A percentile compares a stretch with the other conserved stretches of the same genome.
Conservation (phyloP, 169 alveolate species). For the Eimeria sp. region DNA sequence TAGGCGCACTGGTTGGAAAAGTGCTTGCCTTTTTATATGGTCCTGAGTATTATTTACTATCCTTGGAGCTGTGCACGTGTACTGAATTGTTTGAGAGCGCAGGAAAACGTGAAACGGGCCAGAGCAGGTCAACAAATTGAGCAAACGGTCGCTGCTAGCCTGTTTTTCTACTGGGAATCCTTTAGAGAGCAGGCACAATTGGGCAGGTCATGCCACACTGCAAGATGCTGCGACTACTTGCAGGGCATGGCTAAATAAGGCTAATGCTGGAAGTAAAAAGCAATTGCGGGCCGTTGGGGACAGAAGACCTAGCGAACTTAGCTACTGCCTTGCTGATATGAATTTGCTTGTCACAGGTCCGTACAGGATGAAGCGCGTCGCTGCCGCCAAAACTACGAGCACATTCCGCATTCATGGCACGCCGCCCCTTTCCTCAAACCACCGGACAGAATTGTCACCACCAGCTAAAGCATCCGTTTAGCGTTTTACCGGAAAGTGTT, state of each 20-base stretch:
- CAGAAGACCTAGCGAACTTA: neutral
- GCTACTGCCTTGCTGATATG: neutral
- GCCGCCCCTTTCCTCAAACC: neutral
- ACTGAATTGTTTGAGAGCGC: neutral
- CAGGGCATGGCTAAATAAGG: neutral
- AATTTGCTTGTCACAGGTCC: neutral
- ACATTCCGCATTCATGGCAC: neutral
- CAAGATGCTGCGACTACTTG: neutral
- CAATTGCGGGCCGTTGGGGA: neutral
- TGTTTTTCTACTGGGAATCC: neutral
- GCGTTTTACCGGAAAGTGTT: neutral
- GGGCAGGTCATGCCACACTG: neutral
- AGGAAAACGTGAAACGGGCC: neutral
- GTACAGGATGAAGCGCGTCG: constrained; percentile 58
- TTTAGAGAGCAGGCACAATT: neutral
- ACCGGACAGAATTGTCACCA: neutral
- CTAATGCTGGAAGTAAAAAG: neutral
- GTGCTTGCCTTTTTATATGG: constrained; percentile 55
- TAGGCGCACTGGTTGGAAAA: neutral
- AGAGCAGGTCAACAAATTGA: neutral
- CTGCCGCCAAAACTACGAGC: constrained; percentile 23
- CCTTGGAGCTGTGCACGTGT: constrained; percentile 40
- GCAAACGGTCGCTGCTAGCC: neutral
- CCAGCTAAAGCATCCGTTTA: neutral
- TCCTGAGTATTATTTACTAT: constrained; percentile 29